Evolutionary conservation across 2,329 filamentous ascomycete genomes (phyloP).

Genomic region (Colletotrichum sp.): DNA sequence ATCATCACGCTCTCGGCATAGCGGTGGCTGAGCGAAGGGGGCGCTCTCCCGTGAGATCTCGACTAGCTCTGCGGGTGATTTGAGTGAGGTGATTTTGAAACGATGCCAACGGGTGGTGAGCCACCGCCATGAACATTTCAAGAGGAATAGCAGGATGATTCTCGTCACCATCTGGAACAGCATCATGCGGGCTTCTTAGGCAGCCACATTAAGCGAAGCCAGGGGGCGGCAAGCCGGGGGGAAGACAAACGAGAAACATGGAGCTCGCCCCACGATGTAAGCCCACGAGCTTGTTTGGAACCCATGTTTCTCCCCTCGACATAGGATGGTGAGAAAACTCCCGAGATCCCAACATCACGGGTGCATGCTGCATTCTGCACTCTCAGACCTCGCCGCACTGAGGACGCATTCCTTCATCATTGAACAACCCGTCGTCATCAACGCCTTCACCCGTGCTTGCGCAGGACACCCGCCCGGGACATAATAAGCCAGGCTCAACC

Average conservation of each 20-base stretch:
- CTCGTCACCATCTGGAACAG: background rate
- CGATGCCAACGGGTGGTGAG: background rate
- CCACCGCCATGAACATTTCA: background rate
- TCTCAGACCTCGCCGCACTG: background rate
- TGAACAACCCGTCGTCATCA: background rate
- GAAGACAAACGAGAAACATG: background rate
- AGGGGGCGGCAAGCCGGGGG: background rate
- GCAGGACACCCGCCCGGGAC: background rate
- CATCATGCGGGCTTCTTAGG: background rate
- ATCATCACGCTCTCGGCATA: background rate
- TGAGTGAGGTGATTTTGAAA: background rate
- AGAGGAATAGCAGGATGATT: background rate
- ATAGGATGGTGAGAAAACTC: background rate
- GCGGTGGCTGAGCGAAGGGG: slow-evolving; percentile 10
- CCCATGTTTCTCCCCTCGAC: background rate
- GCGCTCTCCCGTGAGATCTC: background rate
- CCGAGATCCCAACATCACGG: background rate
- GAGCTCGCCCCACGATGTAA: background rate
- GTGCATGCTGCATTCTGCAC: background rate
- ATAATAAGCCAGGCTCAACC: background rate
- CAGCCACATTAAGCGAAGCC: background rate
- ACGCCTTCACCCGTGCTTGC: background rate
- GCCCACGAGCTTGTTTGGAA: background rate
- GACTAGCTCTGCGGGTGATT: background rate
- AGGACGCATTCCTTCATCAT: background rate